Evolutionary conservation across 495 filamentous ascomycete genomes (phyloP).

Genomic region (Daldinia decipiens): DNA sequence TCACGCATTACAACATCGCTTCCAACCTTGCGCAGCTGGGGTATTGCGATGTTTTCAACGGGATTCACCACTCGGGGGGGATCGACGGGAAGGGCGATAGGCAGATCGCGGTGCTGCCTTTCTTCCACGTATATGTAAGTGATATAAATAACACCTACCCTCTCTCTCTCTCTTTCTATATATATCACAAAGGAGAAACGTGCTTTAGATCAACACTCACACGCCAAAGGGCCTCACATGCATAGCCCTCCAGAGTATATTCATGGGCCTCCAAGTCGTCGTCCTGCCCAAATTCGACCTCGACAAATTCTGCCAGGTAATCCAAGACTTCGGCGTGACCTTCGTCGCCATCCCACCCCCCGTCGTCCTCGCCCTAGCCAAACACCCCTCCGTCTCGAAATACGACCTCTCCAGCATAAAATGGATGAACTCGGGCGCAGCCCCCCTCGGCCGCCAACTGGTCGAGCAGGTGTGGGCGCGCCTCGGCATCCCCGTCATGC

Average conservation of each 20-base stretch:
- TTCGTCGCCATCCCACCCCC: constrained; percentile 88
- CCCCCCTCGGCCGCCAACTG: constrained; percentile 85
- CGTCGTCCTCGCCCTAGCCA: constrained; percentile 80
- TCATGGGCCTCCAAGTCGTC: constrained; percentile 72
- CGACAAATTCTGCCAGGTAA: constrained; percentile 75
- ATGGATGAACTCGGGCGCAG: constrained; percentile 90
- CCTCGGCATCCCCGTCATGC: constrained; percentile 75
- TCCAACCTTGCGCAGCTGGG: constrained; percentile 68
- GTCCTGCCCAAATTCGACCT: constrained; percentile 90
- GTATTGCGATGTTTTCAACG: constrained; percentile 61
- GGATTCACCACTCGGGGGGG: constrained; percentile 67
- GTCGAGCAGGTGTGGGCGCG: constrained; percentile 80
- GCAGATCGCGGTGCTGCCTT: constrained; percentile 83
- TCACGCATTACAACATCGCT: constrained; percentile 84
- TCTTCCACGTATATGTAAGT: constrained; percentile 89
- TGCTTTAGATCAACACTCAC: too few species aligned
- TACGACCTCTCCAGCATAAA: constrained; percentile 83
- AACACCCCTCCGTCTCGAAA: constrained; percentile 76
- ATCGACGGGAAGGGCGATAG: constrained; percentile 72
- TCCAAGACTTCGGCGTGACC: constrained; percentile 80
- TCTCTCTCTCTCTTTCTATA: too few species aligned
- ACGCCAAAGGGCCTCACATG: constrained; percentile 50
- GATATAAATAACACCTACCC: neutral
- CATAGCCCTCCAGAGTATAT: constrained; percentile 58
- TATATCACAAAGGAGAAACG: neutral